Percentiles rank a stretch among this genome's conserved stretches.
phyloP scores from a whole-genome alignment of 2,329 filamentous ascomycete species.

The Colletotrichum lentis region DNA sequence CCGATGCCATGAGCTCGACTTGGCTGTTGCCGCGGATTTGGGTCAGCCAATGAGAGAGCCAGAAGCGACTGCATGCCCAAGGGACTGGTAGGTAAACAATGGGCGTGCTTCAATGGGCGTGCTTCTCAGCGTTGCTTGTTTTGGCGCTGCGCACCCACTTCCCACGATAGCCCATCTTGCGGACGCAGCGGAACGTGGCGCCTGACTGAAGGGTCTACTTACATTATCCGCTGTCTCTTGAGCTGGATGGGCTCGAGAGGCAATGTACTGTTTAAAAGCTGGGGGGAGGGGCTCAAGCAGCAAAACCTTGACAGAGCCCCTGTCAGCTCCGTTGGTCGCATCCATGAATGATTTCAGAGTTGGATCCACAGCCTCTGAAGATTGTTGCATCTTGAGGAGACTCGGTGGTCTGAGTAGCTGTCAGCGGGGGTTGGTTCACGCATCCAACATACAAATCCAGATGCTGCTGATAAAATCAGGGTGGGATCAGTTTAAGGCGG shows the following conservation, averaged over 20 bases:
- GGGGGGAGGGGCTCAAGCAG: not conserved
- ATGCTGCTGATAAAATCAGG: too few species aligned
- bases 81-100: conserved; percentile 23
- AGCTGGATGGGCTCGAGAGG: not conserved
- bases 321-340: not conserved
- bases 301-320: too few species aligned
- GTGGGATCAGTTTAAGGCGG: not conserved
- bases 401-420: not conserved
- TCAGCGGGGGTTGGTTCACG: not conserved
- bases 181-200: not conserved
- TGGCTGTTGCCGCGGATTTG: not conserved
- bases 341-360: not conserved
- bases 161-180: not conserved
- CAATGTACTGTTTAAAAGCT: too few species aligned
- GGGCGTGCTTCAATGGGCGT: not conserved
- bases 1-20: conserved; percentile 5
- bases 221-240: not conserved
- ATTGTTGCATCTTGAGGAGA: not conserved
- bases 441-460: not conserved
- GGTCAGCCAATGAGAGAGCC: conserved; percentile 24
- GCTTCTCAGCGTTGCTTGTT: not conserved
- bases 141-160: not conserved
- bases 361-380: not conserved
- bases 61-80: conserved; percentile 27
- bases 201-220: not conserved